Evolutionary conservation across 2,329 filamentous ascomycete species (phyloP), one percentile per base, ranked within the genome.

Genomic region (Trichoderma aggressivum): DNA sequence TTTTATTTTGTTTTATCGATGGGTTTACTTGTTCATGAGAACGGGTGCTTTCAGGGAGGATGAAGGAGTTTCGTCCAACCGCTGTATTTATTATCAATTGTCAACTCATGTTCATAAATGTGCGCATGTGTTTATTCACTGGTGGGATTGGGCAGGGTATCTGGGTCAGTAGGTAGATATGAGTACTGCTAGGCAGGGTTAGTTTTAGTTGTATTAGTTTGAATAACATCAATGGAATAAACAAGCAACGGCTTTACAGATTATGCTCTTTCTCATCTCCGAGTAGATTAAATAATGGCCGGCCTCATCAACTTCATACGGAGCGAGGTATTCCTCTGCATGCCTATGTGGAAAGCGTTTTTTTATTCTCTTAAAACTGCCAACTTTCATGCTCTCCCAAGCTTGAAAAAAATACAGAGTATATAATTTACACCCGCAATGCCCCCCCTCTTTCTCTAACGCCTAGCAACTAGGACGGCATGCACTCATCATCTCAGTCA

Each of bases 401-500:
- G 24, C 14, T 30, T 55, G 14, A 32, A 21, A 28, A 71, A 63
- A 56, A 68, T 67, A 71, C 63, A 71, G 8, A 30, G 21, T 71
- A 71, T 63, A 58, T 53, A 53, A 50, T 21, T 47, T 61, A 58
- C 70, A 71, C 26, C 32, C 70, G 56, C 43, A 39, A 68, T 62
- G 26, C 30, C 32, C 32, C 50, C 43, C 43, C 43, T 50, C 43
- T 12, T 50, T n/a, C 43, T 50, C 16, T 18, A 53, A 53, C 12
- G 32, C 28, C 39, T 61, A 50, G 10, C 21, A 58, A 53, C 63
- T 68, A 47, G 59, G 63, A 36, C 59, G 62, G 55, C 58, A 70
- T 70, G 66, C 70, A 72, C 65, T 56, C 36, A 72, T 70, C 39
- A 62, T 69, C 65, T 72, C 58, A 62, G 59, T 63, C 59, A 72